phyloP scores from a whole-genome alignment of 768 basidiomycete genomes.

The Leccinum obscurum region DNA sequence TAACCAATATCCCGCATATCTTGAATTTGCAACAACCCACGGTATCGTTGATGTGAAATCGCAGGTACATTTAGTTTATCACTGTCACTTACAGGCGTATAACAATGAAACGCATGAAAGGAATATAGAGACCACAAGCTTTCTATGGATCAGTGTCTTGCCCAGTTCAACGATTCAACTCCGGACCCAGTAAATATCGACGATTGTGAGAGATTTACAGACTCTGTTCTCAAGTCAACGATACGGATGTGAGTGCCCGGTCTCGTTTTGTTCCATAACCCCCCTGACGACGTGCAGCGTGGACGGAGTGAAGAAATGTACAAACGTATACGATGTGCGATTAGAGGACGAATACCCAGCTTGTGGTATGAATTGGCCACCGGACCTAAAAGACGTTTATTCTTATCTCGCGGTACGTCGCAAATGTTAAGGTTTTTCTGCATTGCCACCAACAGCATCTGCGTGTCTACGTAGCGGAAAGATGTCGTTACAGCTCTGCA shows the following conservation, averaged over 20 bases:
- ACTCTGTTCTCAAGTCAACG: constrained; percentile 36
- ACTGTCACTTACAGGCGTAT: constrained; percentile 2
- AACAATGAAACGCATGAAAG: constrained; percentile 35
- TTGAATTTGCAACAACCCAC: constrained; percentile 81
- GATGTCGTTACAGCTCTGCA: constrained; percentile 87
- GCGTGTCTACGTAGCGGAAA: constrained; percentile 49
- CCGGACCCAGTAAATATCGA: constrained; percentile 56
- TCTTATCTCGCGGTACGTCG: constrained; percentile 75
- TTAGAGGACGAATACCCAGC: constrained; percentile 81
- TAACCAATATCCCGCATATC: constrained; percentile 85
- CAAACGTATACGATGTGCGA: constrained; percentile 95
- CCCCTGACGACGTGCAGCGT: constrained; percentile 44
- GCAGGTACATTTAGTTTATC: constrained; percentile 44
- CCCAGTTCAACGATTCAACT: constrained; percentile 38
- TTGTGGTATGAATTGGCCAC: constrained; percentile 99
- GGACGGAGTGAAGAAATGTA: constrained; percentile 70
- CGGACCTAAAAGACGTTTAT: constrained; percentile 74
- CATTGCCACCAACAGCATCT: not conserved
- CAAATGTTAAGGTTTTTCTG: not conserved
- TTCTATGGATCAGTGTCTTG: constrained; percentile 59
- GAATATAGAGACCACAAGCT: constrained; percentile 60
- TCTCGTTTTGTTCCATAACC: not conserved
- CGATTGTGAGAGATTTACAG: constrained; percentile 62
- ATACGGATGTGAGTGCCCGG: constrained; percentile 22
- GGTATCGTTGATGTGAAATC: constrained; percentile 74